Conservation (phyloP, 208 protist genomes). For the Herpetomonas tarakana region DNA sequence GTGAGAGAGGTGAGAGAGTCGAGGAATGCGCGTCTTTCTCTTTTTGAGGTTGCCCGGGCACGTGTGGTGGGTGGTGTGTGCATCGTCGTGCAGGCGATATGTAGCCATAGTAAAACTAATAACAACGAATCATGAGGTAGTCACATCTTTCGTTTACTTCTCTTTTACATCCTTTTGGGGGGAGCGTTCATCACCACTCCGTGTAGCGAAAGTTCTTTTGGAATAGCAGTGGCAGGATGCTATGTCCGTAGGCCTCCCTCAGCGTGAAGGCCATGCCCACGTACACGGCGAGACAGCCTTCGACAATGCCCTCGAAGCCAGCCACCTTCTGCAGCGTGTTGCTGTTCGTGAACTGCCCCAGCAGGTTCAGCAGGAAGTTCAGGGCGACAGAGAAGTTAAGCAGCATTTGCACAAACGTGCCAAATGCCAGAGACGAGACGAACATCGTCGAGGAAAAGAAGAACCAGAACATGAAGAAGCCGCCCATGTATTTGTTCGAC, state of each 20-base stretch:
- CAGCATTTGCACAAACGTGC: slow-evolving; percentile 17
- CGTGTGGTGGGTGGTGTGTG: too few relatives aligned
- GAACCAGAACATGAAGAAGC: slow-evolving; percentile 21
- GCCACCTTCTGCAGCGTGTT: slow-evolving; percentile 29
- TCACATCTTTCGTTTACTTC: too few relatives aligned
- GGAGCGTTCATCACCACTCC: slow-evolving; percentile 13
- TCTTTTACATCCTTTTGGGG: too few relatives aligned
- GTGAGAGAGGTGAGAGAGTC: too few relatives aligned
- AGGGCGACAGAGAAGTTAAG: slow-evolving; percentile 21
- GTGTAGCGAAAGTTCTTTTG: slow-evolving; percentile 27
- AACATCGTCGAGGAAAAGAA: slow-evolving; percentile 25
- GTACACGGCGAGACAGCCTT: slow-evolving; percentile 38
- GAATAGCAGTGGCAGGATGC: slow-evolving; percentile 33
- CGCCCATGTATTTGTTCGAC: slow-evolving; percentile 20
- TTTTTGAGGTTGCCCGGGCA: too few relatives aligned
- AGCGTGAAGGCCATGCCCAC: slow-evolving; percentile 43
- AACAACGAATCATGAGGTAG: too few relatives aligned
- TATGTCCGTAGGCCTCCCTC: slow-evolving; percentile 30
- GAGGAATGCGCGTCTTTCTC: too few relatives aligned
- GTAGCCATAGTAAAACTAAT: too few relatives aligned
- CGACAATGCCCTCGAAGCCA: slow-evolving; percentile 47
- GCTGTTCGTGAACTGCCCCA: slow-evolving; percentile 25
- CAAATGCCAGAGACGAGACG: slow-evolving; percentile 16
- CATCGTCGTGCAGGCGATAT: too few relatives aligned
- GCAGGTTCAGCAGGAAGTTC: slow-evolving; percentile 39